These are phyloP conservation scores for Dipteronia dyeriana DNA, from an alignment of 345 rosid genomes.

Conservation along the genomic window DNA sequence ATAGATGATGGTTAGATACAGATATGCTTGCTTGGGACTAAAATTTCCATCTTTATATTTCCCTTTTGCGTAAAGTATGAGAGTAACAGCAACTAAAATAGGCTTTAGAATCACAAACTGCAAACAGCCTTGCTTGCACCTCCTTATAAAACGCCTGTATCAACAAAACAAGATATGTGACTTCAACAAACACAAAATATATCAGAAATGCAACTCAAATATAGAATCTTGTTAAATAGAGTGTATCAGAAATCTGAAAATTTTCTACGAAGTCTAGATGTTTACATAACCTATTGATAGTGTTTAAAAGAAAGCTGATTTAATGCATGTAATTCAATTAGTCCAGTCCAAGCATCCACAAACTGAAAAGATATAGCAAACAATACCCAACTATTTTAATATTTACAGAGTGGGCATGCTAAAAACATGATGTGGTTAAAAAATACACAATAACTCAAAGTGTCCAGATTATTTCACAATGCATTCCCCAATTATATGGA, in stretches of 20 bases:
- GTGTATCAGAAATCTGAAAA: neutral
- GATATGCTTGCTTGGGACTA: constrained; percentile 82
- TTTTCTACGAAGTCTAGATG: neutral
- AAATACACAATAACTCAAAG: neutral
- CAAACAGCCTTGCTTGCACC: constrained; percentile 98
- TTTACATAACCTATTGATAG: neutral
- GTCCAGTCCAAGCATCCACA: neutral
- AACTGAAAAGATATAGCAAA: neutral
- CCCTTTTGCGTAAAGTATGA: constrained; percentile 89
- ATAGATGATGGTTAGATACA: constrained; percentile 89
- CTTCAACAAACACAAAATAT: constrained; percentile 20
- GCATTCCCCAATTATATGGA: neutral
- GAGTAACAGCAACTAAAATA: constrained; percentile 80
- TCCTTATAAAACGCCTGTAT: constrained; percentile 87
- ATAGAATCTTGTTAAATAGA: neutral
- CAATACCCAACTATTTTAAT: neutral
- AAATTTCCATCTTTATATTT: constrained; percentile 96
- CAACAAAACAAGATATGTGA: constrained; percentile 12
- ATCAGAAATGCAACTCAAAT: constrained; percentile 6
- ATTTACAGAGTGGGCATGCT: neutral
- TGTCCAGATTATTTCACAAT: neutral
- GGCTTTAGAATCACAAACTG: constrained; percentile 99
- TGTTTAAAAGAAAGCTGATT: neutral
- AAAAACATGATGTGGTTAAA: neutral
- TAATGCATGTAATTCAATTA: neutral